Evolutionary conservation across 495 filamentous ascomycete species (phyloP).

Genomic region (Penicillium subrubescens): DNA sequence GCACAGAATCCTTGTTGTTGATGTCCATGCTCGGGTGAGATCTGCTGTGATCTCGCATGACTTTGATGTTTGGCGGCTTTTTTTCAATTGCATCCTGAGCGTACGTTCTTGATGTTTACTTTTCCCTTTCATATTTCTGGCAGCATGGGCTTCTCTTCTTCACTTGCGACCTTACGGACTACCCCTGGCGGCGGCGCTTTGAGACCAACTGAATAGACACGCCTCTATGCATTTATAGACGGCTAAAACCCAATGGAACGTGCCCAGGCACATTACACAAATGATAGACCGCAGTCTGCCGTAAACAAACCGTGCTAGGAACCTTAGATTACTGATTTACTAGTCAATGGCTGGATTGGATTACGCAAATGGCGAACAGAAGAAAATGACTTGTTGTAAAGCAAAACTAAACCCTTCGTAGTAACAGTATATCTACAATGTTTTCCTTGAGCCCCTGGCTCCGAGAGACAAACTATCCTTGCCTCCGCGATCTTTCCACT

Average conservation of each 20-base stretch:
- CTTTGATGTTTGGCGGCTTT: conserved; percentile 2
- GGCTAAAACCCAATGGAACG: conserved; percentile 12
- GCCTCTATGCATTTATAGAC: conserved; percentile 15
- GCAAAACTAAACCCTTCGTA: conserved; percentile 33
- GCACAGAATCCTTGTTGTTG: no score
- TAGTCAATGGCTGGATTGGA: background rate
- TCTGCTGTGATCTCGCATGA: conserved; percentile 1
- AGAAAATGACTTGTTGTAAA: conserved; percentile 32
- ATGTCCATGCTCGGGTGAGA: background rate
- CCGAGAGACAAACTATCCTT: conserved; percentile 15
- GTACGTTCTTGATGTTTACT: conserved; percentile 7
- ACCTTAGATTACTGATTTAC: background rate
- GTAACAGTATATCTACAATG: conserved; percentile 47
- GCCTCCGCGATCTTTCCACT: conserved; percentile 10
- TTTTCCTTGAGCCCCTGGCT: conserved; percentile 18
- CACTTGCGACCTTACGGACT: conserved; percentile 20
- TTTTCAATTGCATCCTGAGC: conserved; percentile 14
- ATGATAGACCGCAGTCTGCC: background rate
- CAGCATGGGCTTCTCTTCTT: conserved; percentile 8
- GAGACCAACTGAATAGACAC: conserved; percentile 18
- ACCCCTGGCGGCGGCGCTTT: conserved; percentile 26
- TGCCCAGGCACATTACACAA: conserved; percentile 5
- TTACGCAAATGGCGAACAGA: background rate
- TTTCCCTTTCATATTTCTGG: conserved; percentile 4
- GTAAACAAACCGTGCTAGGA: background rate